Conservation (phyloP, 192 early-diverging fungal genomes). For the Podila epigama region DNA sequence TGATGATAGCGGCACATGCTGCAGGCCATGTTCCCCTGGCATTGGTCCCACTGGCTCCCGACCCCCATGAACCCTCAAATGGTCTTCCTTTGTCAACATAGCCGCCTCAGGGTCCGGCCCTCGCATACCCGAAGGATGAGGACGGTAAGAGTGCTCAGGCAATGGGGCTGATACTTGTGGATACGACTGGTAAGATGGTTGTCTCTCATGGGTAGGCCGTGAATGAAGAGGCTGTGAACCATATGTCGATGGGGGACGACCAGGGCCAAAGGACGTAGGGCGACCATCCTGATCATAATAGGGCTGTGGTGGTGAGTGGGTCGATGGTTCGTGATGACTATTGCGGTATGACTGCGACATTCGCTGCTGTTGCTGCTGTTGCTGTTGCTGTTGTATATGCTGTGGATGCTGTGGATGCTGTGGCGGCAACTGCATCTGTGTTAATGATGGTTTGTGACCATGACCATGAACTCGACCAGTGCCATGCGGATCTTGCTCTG, state of each 20-base stretch:
- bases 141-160: conserved; percentile 18
- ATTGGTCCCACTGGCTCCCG: conserved; percentile 21
- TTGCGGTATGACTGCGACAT: conserved; percentile 4
- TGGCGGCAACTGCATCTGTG: too few relatives aligned
- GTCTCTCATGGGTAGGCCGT: conserved; percentile 13
- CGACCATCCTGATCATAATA: conserved; percentile 39
- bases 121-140: conserved; percentile 1
- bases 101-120: background rate
- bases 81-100: conserved; percentile 7
- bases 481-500: too few relatives aligned
- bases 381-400: background rate
- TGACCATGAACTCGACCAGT: background rate
- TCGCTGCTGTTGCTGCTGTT: background rate
- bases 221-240: conserved; percentile 25
- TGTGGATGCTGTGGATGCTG: too few relatives aligned
- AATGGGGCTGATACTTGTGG: background rate
- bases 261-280: conserved; percentile 11
- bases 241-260: conserved; percentile 13
- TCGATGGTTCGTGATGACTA: conserved; percentile 7
- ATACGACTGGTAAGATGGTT: background rate
- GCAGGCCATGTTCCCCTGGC: conserved; percentile 6
- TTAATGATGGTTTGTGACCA: conserved; percentile 8
- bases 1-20: background rate
- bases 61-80: conserved; percentile 8
- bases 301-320: background rate